These are phyloP conservation scores for Metarhizium guizhouense DNA, from an alignment of 2,329 filamentous ascomycete genomes.

Conservation along the genomic window DNA sequence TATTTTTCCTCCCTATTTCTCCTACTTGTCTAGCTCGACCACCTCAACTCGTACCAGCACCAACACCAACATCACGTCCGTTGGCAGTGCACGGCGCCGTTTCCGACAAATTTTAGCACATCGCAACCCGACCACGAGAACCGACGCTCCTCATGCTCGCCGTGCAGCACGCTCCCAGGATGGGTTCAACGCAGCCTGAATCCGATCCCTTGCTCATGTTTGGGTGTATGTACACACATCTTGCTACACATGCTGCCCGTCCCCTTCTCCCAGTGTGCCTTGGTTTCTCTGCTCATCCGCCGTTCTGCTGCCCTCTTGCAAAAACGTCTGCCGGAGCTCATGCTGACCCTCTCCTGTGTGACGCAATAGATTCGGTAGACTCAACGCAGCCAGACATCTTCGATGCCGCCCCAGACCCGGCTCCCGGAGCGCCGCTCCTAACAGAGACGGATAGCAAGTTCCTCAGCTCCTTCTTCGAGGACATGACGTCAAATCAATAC, in stretches of 20 bases:
- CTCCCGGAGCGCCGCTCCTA: constrained; percentile 56
- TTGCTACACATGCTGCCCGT: neutral
- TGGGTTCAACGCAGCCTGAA: constrained; percentile 48
- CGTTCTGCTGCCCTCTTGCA: neutral
- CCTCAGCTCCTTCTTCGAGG: constrained; percentile 49
- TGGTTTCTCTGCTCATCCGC: neutral
- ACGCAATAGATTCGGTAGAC: constrained; percentile 35
- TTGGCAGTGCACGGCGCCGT: neutral
- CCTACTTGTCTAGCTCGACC: neutral
- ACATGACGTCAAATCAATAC: constrained; percentile 42
- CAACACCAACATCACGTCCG: neutral
- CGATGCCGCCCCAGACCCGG: constrained; percentile 48
- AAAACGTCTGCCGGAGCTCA: neutral
- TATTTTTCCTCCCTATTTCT: neutral
- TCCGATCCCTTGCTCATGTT: constrained; percentile 50
- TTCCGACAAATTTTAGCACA: neutral
- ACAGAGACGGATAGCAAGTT: constrained; percentile 52
- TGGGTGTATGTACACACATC: constrained; percentile 48
- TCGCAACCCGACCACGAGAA: constrained; percentile 2
- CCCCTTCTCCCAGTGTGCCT: too few relatives aligned
- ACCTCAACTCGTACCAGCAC: neutral
- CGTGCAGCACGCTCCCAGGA: constrained; percentile 43
- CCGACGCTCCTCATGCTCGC: constrained; percentile 46
- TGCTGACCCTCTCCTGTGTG: constrained; percentile 16
- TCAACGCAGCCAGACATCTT: constrained; percentile 34